These are phyloP conservation scores for Aspergillus sp. DNA, from an alignment of 2,329 filamentous ascomycete genomes.

Conservation along the genomic window DNA sequence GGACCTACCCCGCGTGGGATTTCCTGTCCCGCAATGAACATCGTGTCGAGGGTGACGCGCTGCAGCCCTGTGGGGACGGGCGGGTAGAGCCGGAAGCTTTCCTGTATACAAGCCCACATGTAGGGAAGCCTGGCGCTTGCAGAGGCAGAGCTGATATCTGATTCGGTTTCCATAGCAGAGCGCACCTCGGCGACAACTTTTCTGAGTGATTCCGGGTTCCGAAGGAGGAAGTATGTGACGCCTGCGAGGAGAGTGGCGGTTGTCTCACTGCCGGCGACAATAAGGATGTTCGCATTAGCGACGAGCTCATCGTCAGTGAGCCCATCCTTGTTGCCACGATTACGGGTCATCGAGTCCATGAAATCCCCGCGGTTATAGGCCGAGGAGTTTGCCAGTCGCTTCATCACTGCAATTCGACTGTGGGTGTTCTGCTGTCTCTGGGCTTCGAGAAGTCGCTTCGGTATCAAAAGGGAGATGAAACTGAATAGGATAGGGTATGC, in stretches of 20 bases:
- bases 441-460: neutral
- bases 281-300: slow-evolving; percentile 23
- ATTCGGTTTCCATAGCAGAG: slow-evolving; percentile 10
- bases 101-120: slow-evolving; percentile 47
- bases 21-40: slow-evolving; percentile 34
- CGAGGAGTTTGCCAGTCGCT: neutral
- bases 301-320: slow-evolving; percentile 13
- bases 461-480: neutral
- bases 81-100: slow-evolving; percentile 48
- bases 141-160: slow-evolving; percentile 7
- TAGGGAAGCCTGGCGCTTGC: slow-evolving; percentile 26
- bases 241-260: slow-evolving; percentile 49
- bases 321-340: slow-evolving; percentile 2
- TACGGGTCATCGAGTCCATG: slow-evolving; percentile 12
- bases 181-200: slow-evolving; percentile 47
- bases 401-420: neutral
- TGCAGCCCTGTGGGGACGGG: slow-evolving; percentile 46
- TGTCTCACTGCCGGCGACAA: slow-evolving; percentile 54
- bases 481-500: neutral
- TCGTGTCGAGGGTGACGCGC: slow-evolving; percentile 34
- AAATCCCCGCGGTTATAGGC: slow-evolving; percentile 1
- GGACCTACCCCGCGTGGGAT: neutral
- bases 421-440: neutral
- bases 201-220: slow-evolving; percentile 35
- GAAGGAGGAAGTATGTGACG: slow-evolving; percentile 43